phyloP scores from a whole-genome alignment of 306 rosid genomes.

The Delonix regia region DNA sequence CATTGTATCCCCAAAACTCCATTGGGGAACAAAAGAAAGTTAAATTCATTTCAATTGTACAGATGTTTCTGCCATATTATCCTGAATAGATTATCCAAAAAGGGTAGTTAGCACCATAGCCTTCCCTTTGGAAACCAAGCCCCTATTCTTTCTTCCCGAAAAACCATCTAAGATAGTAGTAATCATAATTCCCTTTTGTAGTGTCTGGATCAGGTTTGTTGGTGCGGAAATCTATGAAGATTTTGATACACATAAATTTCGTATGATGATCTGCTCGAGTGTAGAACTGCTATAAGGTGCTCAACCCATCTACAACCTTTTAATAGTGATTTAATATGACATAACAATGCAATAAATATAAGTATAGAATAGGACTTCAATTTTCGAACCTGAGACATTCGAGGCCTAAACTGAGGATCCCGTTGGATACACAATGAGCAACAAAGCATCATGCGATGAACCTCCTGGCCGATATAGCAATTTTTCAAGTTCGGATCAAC shows the following conservation, averaged over 20 bases:
- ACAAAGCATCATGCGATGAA: constrained; percentile 74
- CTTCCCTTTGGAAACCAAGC: too few species aligned
- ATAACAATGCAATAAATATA: background rate
- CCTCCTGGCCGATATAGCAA: constrained; percentile 60
- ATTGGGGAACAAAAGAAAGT: background rate
- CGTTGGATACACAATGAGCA: constrained; percentile 75
- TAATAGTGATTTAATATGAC: background rate
- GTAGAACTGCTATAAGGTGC: background rate
- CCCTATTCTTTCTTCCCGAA: background rate
- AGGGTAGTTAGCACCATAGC: too few species aligned
- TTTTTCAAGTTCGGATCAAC: constrained; percentile 72
- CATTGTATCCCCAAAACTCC: background rate
- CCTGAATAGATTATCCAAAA: background rate
- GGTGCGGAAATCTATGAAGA: background rate
- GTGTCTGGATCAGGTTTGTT: background rate
- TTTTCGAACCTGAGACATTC: constrained; percentile 86
- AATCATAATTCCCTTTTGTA: background rate
- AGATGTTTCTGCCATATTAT: background rate
- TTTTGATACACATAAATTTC: background rate
- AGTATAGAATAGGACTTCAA: background rate
- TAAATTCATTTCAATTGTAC: background rate
- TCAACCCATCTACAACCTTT: background rate
- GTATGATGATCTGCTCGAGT: background rate
- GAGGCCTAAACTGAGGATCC: constrained; percentile 78
- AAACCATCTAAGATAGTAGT: background rate